Base-by-base conservation (phyloP, 768 basidiomycete species). In the Rhizopogon roseolus region DNA sequence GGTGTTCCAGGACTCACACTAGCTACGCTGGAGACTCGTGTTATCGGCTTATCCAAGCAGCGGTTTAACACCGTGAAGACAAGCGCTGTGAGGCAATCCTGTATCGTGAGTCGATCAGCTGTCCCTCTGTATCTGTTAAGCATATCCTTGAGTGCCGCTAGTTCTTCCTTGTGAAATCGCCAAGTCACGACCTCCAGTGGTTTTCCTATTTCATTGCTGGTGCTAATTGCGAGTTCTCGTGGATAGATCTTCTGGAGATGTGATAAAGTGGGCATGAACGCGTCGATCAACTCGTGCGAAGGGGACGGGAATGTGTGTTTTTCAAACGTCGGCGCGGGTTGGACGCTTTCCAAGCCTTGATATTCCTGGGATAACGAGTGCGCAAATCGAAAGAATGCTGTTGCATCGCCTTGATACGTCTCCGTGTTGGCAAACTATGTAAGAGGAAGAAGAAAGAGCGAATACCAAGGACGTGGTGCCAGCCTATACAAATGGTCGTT, bases 401-500 rank as follows among this genome's bases (percentile, higher is more conserved):
- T 54, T 1, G 61, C 66, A 29, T 71, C 70, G 5, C 70, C 70
- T 69, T 32, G n/a, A 36, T 11, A 11, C 34, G 34, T 9, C 34
- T 10, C 34, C 34, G 11, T 36, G 34, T 36, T 36, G 13, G 34
- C 34, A 36, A 13, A 36, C 34, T 36, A 36, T 36, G 34, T 36
- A 36, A 36, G 11, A n/a, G 34, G 34, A 36, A 5, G 13, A 36
- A 36, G 11, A 13, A 11, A 13, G 32, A 9, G 10, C 13, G 50
- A 51, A 29, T 51, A 69, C 70, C 70, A 10, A 71, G 65, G 6
- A 60, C 58, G 41, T 71, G 70, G 40, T 71, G 61, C 70, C 68
- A 71, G 4, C 65, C 62, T n/a, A 71, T 54, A 22, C 66, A 69
- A 25, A 70, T 60, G 36, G 60, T 60, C 0, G 67, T 71, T 53